phyloP scores from a whole-genome alignment of 176 grass and related monocot species.

The Triticum monococcum region DNA sequence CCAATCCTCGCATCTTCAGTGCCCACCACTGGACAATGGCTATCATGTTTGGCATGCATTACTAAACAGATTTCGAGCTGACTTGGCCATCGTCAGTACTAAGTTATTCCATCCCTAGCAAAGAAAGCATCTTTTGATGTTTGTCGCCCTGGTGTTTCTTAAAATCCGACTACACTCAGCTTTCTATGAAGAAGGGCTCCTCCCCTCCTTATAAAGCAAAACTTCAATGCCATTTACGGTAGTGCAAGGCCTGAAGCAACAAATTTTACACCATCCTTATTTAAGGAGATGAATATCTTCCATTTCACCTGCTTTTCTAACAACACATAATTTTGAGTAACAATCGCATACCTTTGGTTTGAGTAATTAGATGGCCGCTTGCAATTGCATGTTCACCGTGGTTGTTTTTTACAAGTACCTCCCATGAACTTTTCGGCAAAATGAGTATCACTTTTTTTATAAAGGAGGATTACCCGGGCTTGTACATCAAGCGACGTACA shows the following conservation, averaged over 20 bases:
- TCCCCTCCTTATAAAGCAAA: not conserved
- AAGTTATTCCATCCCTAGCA: too few species aligned
- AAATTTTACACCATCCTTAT: not conserved
- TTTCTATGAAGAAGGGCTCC: too few species aligned
- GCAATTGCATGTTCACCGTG: not conserved
- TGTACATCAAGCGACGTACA: too few species aligned
- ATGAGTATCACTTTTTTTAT: not conserved
- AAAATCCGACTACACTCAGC: too few species aligned
- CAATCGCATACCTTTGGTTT: not conserved
- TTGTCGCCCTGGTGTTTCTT: too few species aligned
- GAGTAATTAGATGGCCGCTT: not conserved
- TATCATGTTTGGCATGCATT: too few species aligned
- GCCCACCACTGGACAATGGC: too few species aligned
- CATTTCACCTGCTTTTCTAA: not conserved
- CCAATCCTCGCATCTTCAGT: too few species aligned
- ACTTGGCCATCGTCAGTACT: too few species aligned
- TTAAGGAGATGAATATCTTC: not conserved
- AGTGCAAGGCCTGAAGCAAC: not conserved
- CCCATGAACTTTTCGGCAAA: not conserved
- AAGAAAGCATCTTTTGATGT: too few species aligned
- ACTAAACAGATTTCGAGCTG: too few species aligned
- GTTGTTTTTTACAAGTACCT: not conserved
- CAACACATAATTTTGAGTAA: not conserved
- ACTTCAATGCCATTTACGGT: not conserved
- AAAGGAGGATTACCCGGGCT: too few species aligned